Evolutionary conservation across 345 rosid genomes (phyloP).

Genomic region (Crucihimalaya himalaica): DNA sequence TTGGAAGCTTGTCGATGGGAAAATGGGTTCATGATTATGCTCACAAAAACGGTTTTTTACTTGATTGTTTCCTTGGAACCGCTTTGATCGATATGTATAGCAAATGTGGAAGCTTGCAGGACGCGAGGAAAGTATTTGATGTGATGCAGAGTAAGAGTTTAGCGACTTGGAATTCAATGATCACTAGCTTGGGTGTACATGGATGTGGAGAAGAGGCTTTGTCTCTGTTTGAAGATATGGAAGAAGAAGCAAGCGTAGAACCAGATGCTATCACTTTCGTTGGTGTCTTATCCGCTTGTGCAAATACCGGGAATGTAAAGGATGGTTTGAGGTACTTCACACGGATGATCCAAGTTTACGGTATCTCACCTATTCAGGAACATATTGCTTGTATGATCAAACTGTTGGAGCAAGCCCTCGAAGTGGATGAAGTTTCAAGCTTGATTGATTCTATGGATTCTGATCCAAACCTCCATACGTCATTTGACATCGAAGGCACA

Average conservation of each 20-base stretch:
- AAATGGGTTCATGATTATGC: conserved; percentile 67
- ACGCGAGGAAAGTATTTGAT: conserved; percentile 61
- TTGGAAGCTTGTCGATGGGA: conserved; percentile 64
- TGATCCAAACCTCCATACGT: conserved; percentile 26
- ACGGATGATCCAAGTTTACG: conserved; percentile 50
- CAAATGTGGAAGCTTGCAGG: conserved; percentile 52
- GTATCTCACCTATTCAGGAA: conserved; percentile 55
- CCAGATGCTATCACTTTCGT: conserved; percentile 82
- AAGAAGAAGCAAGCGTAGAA: conserved; percentile 43
- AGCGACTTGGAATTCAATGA: conserved; percentile 83
- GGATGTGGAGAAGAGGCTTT: conserved; percentile 71
- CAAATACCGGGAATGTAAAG: conserved; percentile 48
- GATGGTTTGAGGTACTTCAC: conserved; percentile 50
- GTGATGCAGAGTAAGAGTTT: conserved; percentile 52
- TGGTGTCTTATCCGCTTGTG: conserved; percentile 72
- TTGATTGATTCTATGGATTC: conserved; percentile 27
- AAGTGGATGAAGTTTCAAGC: conserved; percentile 33
- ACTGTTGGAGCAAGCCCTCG: conserved; percentile 48
- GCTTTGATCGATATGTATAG: conserved; percentile 51
- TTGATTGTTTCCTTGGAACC: conserved; percentile 66
- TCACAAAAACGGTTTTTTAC: conserved; percentile 48
- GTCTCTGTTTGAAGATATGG: conserved; percentile 60
- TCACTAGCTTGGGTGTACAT: conserved; percentile 78
- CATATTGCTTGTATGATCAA: conserved; percentile 66
- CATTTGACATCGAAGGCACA: conserved; percentile 12